Base-by-base conservation (phyloP, 2,329 filamentous ascomycete genomes). In the Drechslerella dactyloides region DNA sequence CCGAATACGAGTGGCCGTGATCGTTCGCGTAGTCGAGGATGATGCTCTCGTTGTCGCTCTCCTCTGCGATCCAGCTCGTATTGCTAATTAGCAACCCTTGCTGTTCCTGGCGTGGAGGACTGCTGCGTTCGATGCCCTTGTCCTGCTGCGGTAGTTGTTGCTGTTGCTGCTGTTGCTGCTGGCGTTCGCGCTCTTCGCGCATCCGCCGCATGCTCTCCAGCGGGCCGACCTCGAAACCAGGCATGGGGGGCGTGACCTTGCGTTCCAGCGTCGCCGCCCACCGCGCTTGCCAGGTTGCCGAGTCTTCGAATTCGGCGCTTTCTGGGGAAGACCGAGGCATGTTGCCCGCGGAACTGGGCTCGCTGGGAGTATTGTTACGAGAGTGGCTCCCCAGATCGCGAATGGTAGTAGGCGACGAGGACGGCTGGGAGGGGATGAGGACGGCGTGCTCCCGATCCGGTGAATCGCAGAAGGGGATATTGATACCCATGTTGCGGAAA, bases 391-490 rank as follows among this genome's bases (percentile, higher is more conserved):
- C 54, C 3, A 72, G 17, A 24, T 56, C 60, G 1, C 60, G 60
- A 3, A 72, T 44, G 5, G 48, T 65, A 11, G 50, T 63, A 4
- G 68, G 40, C 33, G 68, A 37, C 56, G 27, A 15, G 54, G 68
- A 23, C 55, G 62, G 19, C 21, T 51, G 7, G 59, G 48, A 1
- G 54, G 59, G 7, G 50, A 44, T 5, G 5, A 48, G 60, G 24
- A 65, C 68, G 24, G 60, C 64, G 51, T 54, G 24, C 37, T 72
- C 68, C 23, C 68, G 61, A 13, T 72, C 68, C 13, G 68, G 68
- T 17, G 68, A 72, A 42, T 72, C 68, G 33, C 68, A 72, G 21
- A 72, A 61, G 2, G 68, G 68, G 30, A 72, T 70, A n/a, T 70
- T 70, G 54, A 70, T 63, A n/a, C 68, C 68, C 42, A 72, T 48